Conservation (phyloP, 2,329 filamentous ascomycete genomes). For the Trichoderma semiorbis region DNA sequence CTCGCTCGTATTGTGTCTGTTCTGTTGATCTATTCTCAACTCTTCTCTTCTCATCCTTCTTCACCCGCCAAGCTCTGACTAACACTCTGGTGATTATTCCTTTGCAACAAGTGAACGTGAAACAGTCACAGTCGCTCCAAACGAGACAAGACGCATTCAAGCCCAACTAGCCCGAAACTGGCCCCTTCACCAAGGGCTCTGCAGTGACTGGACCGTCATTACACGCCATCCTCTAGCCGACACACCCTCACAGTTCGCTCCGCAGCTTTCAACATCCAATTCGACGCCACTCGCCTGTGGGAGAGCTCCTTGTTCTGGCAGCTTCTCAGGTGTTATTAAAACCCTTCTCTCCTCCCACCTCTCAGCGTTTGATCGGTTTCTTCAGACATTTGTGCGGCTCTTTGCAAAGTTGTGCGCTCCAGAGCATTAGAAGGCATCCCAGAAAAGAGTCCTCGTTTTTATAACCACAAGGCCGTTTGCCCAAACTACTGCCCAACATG, state of each 20-base stretch:
- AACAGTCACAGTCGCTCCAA: not conserved
- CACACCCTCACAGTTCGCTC: conserved; percentile 4
- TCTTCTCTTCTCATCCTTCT: not conserved
- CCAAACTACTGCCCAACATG: conserved; percentile 37
- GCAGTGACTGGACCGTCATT: conserved; percentile 15
- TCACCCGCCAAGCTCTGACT: not conserved
- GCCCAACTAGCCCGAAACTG: conserved; percentile 13
- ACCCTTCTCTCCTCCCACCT: not conserved
- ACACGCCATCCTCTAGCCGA: conserved; percentile 11
- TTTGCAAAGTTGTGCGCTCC: not conserved
- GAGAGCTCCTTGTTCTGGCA: not conserved
- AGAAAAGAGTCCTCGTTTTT: not conserved
- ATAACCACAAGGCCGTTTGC: not conserved
- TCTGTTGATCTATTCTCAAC: not conserved
- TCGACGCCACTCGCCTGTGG: conserved; percentile 4
- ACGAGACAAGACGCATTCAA: conserved; percentile 3
- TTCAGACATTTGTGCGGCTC: not conserved
- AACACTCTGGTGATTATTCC: not conserved
- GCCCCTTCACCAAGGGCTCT: conserved; percentile 5
- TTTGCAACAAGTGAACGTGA: not conserved
- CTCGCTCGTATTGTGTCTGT: not conserved
- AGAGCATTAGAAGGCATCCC: not conserved
- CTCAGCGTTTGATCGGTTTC: not conserved
- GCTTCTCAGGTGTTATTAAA: conserved; percentile 1
- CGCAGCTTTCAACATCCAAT: conserved; percentile 7